Evolutionary conservation across 1,284 basidiomycete genomes (phyloP).

Genomic region (Austropuccinia psidii): DNA sequence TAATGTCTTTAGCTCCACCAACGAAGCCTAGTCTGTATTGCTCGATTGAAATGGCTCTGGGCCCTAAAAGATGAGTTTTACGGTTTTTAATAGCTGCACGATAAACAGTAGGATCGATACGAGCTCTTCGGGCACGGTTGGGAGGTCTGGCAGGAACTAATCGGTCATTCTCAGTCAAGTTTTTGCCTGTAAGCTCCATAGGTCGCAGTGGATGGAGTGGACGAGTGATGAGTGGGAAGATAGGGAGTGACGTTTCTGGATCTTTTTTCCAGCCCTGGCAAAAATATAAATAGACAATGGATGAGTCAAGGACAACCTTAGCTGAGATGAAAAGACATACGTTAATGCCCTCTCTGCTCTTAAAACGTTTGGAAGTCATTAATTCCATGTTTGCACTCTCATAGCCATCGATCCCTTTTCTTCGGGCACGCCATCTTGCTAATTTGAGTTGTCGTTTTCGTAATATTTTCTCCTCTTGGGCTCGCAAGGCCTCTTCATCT

Average conservation of each 20-base stretch:
- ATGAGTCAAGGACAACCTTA: neutral
- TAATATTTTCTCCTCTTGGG: conserved; percentile 5
- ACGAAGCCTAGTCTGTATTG: conserved; percentile 20
- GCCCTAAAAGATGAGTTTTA: conserved; percentile 33
- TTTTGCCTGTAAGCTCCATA: neutral
- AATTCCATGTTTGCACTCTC: conserved; percentile 33
- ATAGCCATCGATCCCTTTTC: conserved; percentile 29
- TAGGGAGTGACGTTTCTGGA: conserved; percentile 34
- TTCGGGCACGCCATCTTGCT: neutral
- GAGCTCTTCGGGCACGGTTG: conserved; percentile 19
- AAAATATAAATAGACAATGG: neutral
- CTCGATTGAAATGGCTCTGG: conserved; percentile 34
- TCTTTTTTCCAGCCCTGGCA: conserved; percentile 37
- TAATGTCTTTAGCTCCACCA: conserved; percentile 29
- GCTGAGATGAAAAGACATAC: neutral
- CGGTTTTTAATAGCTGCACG: conserved; percentile 31
- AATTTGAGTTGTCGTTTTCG: conserved; percentile 11
- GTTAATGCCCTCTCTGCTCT: conserved; percentile 21
- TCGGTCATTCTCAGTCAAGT: neutral
- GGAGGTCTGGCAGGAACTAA: neutral
- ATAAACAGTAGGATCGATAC: conserved; percentile 32
- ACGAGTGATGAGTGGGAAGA: conserved; percentile 34
- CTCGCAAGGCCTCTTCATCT: neutral
- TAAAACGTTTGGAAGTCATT: conserved; percentile 35
- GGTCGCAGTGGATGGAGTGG: conserved; percentile 20